Conservation (phyloP, 331 rosid species). For the Cydonia oblonga region DNA sequence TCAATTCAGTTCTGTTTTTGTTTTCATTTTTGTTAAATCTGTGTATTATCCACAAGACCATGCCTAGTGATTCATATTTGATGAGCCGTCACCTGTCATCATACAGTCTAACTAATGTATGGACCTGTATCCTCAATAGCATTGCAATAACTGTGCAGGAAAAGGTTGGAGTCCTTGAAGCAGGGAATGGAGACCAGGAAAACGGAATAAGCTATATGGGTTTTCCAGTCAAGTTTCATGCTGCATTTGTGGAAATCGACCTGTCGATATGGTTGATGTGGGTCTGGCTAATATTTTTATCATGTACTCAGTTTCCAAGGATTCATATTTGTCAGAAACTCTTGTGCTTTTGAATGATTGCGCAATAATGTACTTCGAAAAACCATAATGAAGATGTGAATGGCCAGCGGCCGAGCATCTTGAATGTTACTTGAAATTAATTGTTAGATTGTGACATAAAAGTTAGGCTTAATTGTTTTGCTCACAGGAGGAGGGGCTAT, state of each 20-base stretch:
- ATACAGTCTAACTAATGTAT: neutral
- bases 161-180: conserved; percentile 64
- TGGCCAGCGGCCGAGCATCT: no score
- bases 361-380: neutral
- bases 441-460: no score
- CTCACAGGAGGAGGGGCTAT: no score
- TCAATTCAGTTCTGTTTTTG: neutral
- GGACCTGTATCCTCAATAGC: neutral
- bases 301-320: neutral
- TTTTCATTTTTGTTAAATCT: neutral
- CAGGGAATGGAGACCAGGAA: conserved; percentile 54
- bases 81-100: neutral
- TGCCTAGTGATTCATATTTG: neutral
- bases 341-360: neutral
- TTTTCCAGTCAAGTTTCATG: conserved; percentile 17
- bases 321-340: neutral
- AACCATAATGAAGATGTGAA: neutral
- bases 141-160: conserved; percentile 32
- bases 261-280: neutral
- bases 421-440: no score
- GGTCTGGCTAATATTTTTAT: neutral
- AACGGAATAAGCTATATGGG: conserved; percentile 19
- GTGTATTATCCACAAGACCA: neutral
- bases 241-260: neutral
- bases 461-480: no score